Conservation (phyloP, 768 basidiomycete genomes). For the Cystobasidiopsis lactophilus region DNA sequence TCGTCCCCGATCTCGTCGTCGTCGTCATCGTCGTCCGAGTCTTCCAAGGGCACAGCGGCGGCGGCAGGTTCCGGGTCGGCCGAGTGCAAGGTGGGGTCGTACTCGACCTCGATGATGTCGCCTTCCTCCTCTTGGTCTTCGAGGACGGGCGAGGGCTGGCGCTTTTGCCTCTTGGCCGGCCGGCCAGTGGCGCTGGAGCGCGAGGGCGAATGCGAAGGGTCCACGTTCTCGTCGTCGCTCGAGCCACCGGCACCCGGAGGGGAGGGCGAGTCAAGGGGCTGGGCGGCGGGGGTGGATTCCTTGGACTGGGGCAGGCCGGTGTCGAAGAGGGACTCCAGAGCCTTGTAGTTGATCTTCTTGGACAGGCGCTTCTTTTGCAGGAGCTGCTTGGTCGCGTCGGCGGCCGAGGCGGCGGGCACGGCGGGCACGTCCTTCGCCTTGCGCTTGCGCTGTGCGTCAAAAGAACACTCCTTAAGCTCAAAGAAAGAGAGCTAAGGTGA, state of each 20-base stretch:
- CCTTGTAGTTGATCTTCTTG: conserved; percentile 83
- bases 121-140: neutral
- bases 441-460: conserved; percentile 15
- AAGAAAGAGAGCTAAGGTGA: neutral
- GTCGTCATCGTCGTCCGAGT: neutral
- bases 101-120: neutral
- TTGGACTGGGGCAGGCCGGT: no score
- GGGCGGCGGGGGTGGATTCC: no score
- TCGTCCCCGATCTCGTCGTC: neutral
- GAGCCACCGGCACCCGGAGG: no score
- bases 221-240: no score
- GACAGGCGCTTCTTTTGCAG: conserved; percentile 67
- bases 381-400: conserved; percentile 53
- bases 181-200: no score
- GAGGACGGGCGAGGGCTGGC: no score
- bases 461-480: neutral
- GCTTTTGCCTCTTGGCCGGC: no score
- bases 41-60: neutral
- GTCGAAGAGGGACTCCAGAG: conserved; percentile 51
- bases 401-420: conserved; percentile 42
- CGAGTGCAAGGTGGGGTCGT: no score
- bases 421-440: conserved; percentile 48
- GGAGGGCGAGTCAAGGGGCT: no score
- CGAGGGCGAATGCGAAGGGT: no score
- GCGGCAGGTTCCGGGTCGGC: neutral